Conservation (phyloP, 192 early-diverging fungal species). For the Entophlyctis luteolus region DNA sequence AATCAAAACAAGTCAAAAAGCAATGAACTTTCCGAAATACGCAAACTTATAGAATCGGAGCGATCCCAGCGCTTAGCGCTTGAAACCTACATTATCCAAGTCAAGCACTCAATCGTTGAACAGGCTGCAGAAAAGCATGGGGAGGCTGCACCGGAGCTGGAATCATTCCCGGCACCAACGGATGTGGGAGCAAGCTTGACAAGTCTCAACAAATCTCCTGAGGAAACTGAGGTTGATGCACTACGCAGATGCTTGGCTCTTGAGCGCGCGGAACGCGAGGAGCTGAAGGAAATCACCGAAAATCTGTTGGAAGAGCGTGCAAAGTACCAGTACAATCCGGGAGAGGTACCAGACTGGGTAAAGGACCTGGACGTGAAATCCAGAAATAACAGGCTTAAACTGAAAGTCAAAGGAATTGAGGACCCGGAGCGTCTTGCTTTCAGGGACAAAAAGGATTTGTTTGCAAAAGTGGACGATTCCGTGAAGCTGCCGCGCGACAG, state of each 20-base stretch:
- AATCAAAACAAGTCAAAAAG: neutral
- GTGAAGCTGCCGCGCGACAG: constrained; percentile 8
- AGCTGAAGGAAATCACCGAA: constrained; percentile 23
- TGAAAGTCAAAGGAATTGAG: constrained; percentile 25
- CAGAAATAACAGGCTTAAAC: constrained; percentile 19
- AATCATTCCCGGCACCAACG: constrained; percentile 15
- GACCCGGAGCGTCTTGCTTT: constrained; percentile 28
- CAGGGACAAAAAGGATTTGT: constrained; percentile 27
- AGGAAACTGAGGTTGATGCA: constrained; percentile 1
- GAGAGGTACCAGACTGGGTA: constrained; percentile 20
- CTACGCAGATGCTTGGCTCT: constrained; percentile 20
- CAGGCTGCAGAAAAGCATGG: neutral
- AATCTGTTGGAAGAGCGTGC: constrained; percentile 13
- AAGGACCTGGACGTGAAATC: constrained; percentile 29
- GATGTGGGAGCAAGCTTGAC: neutral
- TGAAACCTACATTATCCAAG: constrained; percentile 32
- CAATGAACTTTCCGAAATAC: constrained; percentile 25
- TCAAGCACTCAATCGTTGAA: constrained; percentile 34
- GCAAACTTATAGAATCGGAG: constrained; percentile 28
- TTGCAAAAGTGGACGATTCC: constrained; percentile 23
- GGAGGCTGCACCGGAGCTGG: constrained; percentile 4
- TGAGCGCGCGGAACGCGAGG: constrained; percentile 27
- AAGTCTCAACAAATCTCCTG: too few relatives aligned
- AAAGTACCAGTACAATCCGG: constrained; percentile 13
- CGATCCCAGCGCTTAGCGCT: constrained; percentile 26